These are phyloP conservation scores for Tulasnella sp. DNA, from an alignment of 768 basidiomycete species.

Conservation along the genomic window DNA sequence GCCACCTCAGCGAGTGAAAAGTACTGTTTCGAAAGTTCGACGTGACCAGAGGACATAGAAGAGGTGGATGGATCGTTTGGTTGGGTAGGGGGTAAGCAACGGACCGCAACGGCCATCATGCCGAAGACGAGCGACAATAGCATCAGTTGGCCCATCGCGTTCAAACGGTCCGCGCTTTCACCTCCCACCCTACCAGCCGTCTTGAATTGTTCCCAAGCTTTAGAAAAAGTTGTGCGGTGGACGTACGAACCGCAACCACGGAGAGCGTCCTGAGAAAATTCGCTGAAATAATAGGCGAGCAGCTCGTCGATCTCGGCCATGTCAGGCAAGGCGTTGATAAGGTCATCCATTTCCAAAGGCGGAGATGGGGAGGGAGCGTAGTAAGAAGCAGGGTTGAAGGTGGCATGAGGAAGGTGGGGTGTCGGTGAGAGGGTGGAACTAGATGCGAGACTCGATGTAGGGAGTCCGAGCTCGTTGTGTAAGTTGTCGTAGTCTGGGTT, in stretches of 20 bases:
- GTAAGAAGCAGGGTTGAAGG: background rate
- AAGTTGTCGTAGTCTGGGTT: too few species aligned
- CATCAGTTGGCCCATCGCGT: constrained; percentile 54
- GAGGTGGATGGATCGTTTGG: constrained; percentile 45
- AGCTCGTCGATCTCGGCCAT: constrained; percentile 60
- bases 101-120: constrained; percentile 59
- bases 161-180: too few species aligned
- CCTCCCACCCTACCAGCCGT: constrained; percentile 30
- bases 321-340: constrained; percentile 52
- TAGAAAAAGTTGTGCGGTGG: constrained; percentile 46
- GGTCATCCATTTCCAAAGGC: constrained; percentile 33
- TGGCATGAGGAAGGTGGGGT: background rate
- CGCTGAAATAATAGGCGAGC: constrained; percentile 70
- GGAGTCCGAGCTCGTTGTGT: too few species aligned
- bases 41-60: too few species aligned
- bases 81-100: constrained; percentile 58
- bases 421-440: too few species aligned
- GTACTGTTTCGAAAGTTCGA: constrained; percentile 51
- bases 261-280: constrained; percentile 87
- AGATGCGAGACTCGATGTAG: too few species aligned
- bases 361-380: background rate
- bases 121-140: constrained; percentile 59
- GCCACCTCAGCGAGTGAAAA: constrained; percentile 40
- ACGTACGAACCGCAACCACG: too few species aligned
- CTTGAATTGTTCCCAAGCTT: constrained; percentile 66